Evolutionary conservation across 495 filamentous ascomycete genomes (phyloP), one percentile per base, ranked within the genome.

Genomic region (Daldinia grandis): DNA sequence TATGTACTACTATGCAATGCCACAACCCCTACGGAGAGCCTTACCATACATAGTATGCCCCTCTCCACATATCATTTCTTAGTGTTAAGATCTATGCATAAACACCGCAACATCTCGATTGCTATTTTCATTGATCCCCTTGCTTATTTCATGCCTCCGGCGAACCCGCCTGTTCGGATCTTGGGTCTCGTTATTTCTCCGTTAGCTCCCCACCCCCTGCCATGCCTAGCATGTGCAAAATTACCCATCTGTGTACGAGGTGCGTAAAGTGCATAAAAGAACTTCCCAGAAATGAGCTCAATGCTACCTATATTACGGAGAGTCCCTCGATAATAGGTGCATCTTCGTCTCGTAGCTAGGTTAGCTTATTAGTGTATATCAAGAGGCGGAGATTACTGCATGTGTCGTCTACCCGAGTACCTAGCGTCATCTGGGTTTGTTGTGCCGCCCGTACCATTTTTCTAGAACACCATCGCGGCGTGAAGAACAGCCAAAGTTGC

Each of bases 131-230:
- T 40, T 55, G 51, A 69, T 73, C 62, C 70, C 70, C 70, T 62
- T 65, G 53, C 53, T 35, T 35, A 31, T 35, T 56, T 66, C 35
- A 44, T 57, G 19, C 53, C 51, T 57, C 70, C 70, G 70, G 70
- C 56, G 61, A 73, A 73, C 70, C 70, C 70, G 62, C 60, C 61
- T 53, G 70, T 69, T 38, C 62, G 70, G 70, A 49, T 73, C 65
- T 66, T 40, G 70, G 70, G 70, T 73, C 65, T 68, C 60, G 62
- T 55, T 69, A 61, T 73, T 64, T 69, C 65, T 68, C 70, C 69
- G 65, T 69, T 66, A 30, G 56, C 19, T 58, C 21, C 21, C 30
- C n/a, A n/a, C 53, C 30, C 69, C 64, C 5, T 56, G 31, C 59
- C 61, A 38, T 38, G 47, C 38, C 59, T 42, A 40, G 15, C 28